phyloP scores from a whole-genome alignment of 2,329 filamentous ascomycete genomes.

The Trichoderma koningiopsis region DNA sequence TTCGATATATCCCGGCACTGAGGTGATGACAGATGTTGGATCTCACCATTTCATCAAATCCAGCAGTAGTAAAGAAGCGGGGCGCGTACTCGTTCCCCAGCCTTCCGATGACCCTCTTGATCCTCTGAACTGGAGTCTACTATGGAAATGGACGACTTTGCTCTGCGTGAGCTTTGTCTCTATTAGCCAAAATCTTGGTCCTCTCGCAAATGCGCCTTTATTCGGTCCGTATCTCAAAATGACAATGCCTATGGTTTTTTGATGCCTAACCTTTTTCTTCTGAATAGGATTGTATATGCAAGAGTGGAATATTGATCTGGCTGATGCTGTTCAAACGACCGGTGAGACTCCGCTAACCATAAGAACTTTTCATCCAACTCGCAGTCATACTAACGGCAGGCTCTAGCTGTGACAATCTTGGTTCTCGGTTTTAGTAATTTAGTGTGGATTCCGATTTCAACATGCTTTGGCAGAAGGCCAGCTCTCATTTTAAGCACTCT shows the following conservation, averaged over 20 bases:
- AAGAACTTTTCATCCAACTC: not conserved
- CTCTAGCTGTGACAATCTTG: not conserved
- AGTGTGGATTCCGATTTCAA: constrained; percentile 14
- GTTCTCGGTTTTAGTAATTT: constrained; percentile 16
- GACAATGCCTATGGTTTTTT: not conserved
- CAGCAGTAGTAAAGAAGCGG: not conserved
- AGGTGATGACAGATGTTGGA: constrained; percentile 18
- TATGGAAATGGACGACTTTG: constrained; percentile 8
- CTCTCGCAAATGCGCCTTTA: constrained; percentile 12
- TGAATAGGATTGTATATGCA: constrained; percentile 13
- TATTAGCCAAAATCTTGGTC: constrained; percentile 13
- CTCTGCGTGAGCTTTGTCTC: constrained; percentile 10
- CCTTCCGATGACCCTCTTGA: constrained; percentile 14
- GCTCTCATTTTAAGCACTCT: constrained; percentile 14
- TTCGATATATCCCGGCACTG: constrained; percentile 9
- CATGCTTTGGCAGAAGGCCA: constrained; percentile 15
- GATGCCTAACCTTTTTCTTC: not conserved
- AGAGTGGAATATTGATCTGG: constrained; percentile 15
- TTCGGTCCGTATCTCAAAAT: not conserved
- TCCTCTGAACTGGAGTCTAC: constrained; percentile 1
- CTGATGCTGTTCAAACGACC: constrained; percentile 14
- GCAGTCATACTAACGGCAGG: not conserved
- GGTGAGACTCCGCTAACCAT: not conserved
- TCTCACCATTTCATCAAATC: constrained; percentile 19
- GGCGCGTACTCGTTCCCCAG: constrained; percentile 15